Evolutionary conservation across 2,329 filamentous ascomycete genomes (phyloP).

Genomic region (Aspergillus uvarum): DNA sequence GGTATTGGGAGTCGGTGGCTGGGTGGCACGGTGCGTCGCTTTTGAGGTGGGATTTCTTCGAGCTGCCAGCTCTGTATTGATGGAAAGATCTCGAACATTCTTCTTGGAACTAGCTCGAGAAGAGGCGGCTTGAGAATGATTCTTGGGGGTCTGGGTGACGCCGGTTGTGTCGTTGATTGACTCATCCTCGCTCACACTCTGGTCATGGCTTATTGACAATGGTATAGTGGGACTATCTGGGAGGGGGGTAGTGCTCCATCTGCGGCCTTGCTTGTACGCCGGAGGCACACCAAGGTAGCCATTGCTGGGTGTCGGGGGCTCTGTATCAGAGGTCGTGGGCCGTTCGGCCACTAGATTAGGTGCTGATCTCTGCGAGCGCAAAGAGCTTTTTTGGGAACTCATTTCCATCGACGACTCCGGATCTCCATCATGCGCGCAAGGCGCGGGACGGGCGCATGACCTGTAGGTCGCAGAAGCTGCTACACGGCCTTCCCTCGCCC

Average conservation of each 20-base stretch:
- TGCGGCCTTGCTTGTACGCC: conserved; percentile 32
- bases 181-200: conserved; percentile 3
- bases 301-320: conserved; percentile 13
- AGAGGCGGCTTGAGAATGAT: conserved; percentile 7
- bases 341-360: conserved; percentile 30
- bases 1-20: conserved; percentile 37
- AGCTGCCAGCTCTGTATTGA: conserved; percentile 41
- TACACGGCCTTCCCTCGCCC: conserved; percentile 8
- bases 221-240: conserved; percentile 39
- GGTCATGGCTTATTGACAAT: conserved; percentile 14
- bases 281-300: conserved; percentile 33
- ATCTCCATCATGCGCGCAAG: conserved; percentile 3
- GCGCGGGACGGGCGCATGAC: conserved; percentile 4
- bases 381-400: not conserved
- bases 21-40: conserved; percentile 37
- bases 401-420: conserved; percentile 1
- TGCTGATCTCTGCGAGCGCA: conserved; percentile 34
- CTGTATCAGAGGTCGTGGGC: conserved; percentile 12
- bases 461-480: conserved; percentile 13
- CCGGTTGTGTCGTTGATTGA: not conserved
- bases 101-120: conserved; percentile 29
- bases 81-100: conserved; percentile 43
- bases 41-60: conserved; percentile 30
- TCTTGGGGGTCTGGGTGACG: not conserved
- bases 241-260: conserved; percentile 34